A percentile compares a stretch with the other conserved stretches of the same genome.
phyloP scores from a whole-genome alignment of 1,284 basidiomycete genomes.

The Jaminaea rosea region DNA sequence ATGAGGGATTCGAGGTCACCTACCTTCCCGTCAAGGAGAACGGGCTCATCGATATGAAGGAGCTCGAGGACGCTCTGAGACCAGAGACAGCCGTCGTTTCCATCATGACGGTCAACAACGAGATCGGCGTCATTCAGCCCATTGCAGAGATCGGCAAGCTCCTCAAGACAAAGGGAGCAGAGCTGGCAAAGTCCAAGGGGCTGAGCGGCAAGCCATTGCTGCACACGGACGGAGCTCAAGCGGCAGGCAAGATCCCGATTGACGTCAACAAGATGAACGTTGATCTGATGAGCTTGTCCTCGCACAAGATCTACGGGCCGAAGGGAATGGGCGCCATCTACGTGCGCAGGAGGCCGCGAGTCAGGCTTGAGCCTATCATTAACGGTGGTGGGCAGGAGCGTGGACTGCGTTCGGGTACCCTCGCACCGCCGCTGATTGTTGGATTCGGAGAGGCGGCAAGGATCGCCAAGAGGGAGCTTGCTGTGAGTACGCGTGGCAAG shows the following conservation, averaged over 20 bases:
- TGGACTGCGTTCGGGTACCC: constrained; percentile 84
- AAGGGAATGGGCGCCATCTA: constrained; percentile 94
- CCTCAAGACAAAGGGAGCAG: constrained; percentile 52
- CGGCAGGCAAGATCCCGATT: constrained; percentile 57
- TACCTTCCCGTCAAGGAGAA: constrained; percentile 87
- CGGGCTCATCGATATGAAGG: constrained; percentile 69
- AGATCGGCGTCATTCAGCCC: constrained; percentile 97
- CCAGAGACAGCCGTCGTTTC: constrained; percentile 77
- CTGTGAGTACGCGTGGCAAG: constrained; percentile 59
- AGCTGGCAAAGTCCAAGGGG: constrained; percentile 59
- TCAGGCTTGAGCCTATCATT: constrained; percentile 87
- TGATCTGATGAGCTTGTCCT: constrained; percentile 90
- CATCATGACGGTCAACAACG: constrained; percentile 99
- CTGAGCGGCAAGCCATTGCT: constrained; percentile 59
- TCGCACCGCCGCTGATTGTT: constrained; percentile 79
- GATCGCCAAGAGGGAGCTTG: constrained; percentile 83
- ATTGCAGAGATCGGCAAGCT: constrained; percentile 87
- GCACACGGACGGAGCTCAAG: constrained; percentile 97
- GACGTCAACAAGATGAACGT: constrained; percentile 94
- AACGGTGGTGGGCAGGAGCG: constrained; percentile 96
- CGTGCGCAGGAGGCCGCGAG: constrained; percentile 82
- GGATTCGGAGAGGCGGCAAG: constrained; percentile 92
- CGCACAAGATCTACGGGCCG: constrained; percentile 96
- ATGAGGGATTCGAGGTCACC: constrained; percentile 95
- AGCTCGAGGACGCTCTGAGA: constrained; percentile 71